These are phyloP conservation scores for Cyclotella kingstonii DNA, from an alignment of 108 stramenopile genomes.

Conservation along the genomic window DNA sequence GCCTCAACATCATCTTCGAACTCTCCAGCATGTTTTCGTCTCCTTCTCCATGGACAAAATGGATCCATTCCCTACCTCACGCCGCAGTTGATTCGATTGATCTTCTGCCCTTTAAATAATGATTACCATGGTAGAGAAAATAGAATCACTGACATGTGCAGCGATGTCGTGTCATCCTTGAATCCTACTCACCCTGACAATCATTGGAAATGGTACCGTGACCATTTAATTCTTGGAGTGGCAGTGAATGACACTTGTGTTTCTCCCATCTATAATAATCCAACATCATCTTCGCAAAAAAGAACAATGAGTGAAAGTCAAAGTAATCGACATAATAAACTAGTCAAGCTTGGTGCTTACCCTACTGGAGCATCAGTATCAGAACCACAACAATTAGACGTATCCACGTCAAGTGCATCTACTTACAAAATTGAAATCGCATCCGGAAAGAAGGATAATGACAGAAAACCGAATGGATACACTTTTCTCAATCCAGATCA, in stretches of 20 bases:
- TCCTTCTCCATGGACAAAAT: conserved; percentile 72
- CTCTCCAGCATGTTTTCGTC: conserved; percentile 21
- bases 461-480: conserved; percentile 58
- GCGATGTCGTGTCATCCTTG: neutral
- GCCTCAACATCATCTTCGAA: neutral
- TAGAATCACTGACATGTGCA: conserved; percentile 2
- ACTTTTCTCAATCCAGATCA: conserved; percentile 45
- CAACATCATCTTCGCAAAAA: conserved; percentile 11
- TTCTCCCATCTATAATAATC: conserved; percentile 38
- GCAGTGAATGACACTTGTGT: conserved; percentile 76
- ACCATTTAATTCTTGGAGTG: conserved; percentile 61
- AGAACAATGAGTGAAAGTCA: conserved; percentile 2
- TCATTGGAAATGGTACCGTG: conserved; percentile 28
- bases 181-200: neutral
- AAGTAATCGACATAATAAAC: neutral
- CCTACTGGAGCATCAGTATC: neutral
- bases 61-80: conserved; percentile 75
- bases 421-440: too few species aligned
- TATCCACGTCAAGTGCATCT: too few species aligned
- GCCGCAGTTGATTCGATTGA: conserved; percentile 46
- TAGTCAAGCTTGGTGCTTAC: neutral
- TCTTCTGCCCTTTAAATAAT: conserved; percentile 49
- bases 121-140: neutral
- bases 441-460: neutral
- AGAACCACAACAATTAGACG: too few species aligned